Evolutionary conservation across 805 yeast genomes (phyloP).

Genomic region (Saturnispora dispora): DNA sequence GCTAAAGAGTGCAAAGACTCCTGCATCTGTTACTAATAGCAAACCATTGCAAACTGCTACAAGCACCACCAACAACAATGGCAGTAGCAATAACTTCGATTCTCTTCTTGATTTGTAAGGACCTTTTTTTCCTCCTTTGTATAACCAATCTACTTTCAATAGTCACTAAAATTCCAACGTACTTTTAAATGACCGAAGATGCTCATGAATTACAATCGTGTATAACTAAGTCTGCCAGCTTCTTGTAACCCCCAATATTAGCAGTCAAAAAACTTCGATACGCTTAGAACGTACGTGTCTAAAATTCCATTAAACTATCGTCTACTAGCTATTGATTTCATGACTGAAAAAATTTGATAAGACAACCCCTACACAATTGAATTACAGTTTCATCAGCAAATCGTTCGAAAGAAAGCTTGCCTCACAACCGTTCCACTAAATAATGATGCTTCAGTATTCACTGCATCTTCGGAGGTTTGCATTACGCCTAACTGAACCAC

Average conservation of each 20-base stretch:
- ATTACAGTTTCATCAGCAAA: background rate
- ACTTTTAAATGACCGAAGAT: background rate
- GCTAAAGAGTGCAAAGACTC: conserved; percentile 50
- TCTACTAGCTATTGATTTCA: background rate
- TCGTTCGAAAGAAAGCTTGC: background rate
- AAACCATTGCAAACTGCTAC: background rate
- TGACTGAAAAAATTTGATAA: background rate
- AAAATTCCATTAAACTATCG: background rate
- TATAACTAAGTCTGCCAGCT: background rate
- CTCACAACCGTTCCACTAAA: background rate
- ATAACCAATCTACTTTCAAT: background rate
- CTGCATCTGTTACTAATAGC: conserved; percentile 6
- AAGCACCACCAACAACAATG: background rate
- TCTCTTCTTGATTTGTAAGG: conserved; percentile 9
- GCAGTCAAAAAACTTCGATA: background rate
- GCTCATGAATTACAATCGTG: background rate
- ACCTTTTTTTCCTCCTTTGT: background rate
- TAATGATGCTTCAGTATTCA: background rate
- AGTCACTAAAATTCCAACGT: background rate
- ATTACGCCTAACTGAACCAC: background rate
- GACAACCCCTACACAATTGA: background rate
- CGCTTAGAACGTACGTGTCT: background rate
- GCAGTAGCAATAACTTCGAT: conserved; percentile 1
- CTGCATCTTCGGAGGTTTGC: background rate
- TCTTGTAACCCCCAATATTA: too few species aligned